Conservation (phyloP, 116 monocot genomes). For the Posidonia oceanica region DNA sequence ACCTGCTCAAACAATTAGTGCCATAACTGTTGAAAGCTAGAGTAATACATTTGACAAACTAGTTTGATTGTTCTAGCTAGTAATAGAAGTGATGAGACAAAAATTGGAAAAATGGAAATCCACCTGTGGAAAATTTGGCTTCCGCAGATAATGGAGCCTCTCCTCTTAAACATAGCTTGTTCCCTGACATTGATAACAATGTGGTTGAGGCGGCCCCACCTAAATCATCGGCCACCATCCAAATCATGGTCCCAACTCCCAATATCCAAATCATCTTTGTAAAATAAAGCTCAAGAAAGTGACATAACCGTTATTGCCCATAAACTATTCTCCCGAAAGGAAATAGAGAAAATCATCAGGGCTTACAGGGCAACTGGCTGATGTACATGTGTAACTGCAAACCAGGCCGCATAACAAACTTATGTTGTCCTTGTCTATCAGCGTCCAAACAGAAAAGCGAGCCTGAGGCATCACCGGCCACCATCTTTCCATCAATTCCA, state of each 20-base stretch:
- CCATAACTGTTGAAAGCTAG: no score
- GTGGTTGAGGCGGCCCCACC: conserved; percentile 31
- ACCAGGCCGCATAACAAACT: conserved; percentile 35
- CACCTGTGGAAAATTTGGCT: background rate
- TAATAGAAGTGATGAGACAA: no score
- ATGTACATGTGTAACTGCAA: conserved; percentile 64
- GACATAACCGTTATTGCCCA: no score
- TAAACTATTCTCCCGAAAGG: no score
- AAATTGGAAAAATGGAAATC: background rate
- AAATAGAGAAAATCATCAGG: no score
- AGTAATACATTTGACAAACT: no score
- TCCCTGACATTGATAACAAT: background rate
- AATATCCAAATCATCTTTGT: background rate
- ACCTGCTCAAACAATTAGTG: no score
- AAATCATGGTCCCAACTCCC: background rate
- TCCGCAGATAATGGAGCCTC: background rate
- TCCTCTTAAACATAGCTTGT: background rate
- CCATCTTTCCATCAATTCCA: background rate
- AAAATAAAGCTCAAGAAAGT: background rate
- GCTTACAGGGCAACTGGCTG: conserved; percentile 59
- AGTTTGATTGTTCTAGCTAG: no score
- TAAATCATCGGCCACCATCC: no score
- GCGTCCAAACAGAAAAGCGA: conserved; percentile 19
- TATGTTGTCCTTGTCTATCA: conserved; percentile 5
- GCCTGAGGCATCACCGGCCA: background rate